Evolutionary conservation across 2,329 filamentous ascomycete species (phyloP), one percentile per base, ranked within the genome.

Genomic region (Chalaropsis thielavioides): DNA sequence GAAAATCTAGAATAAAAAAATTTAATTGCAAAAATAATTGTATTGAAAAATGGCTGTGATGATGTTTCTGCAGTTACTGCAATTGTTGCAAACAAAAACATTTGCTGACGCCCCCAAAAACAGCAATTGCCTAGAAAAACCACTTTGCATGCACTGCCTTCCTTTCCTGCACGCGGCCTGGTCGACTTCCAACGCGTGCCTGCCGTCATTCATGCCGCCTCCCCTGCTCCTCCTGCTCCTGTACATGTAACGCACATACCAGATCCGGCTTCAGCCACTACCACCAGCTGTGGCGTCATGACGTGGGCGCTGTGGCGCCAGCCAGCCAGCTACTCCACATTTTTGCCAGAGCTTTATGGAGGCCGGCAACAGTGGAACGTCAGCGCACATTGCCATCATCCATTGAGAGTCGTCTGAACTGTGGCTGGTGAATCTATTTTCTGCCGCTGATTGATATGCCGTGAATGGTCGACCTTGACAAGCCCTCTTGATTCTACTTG

Each of bases 131-230:
- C 46, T 11, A 22, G n/a, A 19, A 61, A 64, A 61, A 60, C 56
- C 63, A 64, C 56, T 64, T 64, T 64, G 63, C 63, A 64, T 38
- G 63, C 31, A n/a, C n/a, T n/a, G n/a, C 24, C n/a, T 44, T 43
- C 4, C 35, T 24, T 35, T 11, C 41, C 27, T 24, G 44, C 31
- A 63, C 62, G 63, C 56, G 56, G 27, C 38, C 38, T 35, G n/a
- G 56, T 44, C 24, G 24, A 49, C 19, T 38, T 49, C 24, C 27
- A 27, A 51, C 46, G 46, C 46, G 46, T 51, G 11, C 10, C 3
- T 24, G 46, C 46, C 24, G 19, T 19, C 46, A 10, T 51, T n/a
- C n/a, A n/a, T n/a, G n/a, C n/a, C n/a, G n/a, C n/a, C n/a, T n/a
- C n/a, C n/a, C n/a, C n/a, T n/a, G n/a, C n/a, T n/a, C n/a, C n/a